Conservation (phyloP, 176 grass and related monocot species). For the Avena eriantha region DNA sequence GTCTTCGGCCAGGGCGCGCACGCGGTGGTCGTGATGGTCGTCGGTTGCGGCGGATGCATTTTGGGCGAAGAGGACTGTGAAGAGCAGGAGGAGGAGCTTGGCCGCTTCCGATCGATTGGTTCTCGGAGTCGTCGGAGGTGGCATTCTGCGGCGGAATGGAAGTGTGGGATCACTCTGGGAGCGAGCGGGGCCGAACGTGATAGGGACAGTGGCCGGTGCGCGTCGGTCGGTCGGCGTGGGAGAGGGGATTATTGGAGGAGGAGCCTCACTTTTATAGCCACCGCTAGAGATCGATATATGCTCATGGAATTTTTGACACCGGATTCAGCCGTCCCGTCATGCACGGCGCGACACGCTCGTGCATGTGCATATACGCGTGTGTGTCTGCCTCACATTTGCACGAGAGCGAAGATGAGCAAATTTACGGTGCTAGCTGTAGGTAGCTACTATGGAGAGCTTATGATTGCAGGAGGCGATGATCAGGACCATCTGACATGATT, state of each 20-base stretch:
- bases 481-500: not conserved
- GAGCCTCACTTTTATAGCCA: slow-evolving; percentile 1
- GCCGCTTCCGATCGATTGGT: not conserved
- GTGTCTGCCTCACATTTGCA: not conserved
- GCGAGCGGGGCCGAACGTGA: slow-evolving; percentile 34
- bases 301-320: not conserved
- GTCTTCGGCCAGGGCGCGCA: not conserved
- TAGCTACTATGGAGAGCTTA: not conserved
- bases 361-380: not conserved
- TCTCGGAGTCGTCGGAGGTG: slow-evolving; percentile 17
- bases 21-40: not conserved
- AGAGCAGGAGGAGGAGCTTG: slow-evolving; percentile 40
- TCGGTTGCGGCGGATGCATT: slow-evolving; percentile 7
- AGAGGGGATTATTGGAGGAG: not conserved
- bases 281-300: not conserved
- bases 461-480: not conserved
- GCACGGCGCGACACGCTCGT: not conserved
- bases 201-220: slow-evolving; percentile 33
- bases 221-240: not conserved
- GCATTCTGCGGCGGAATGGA: slow-evolving; percentile 44
- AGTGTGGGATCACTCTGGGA: not conserved
- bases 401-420: not conserved
- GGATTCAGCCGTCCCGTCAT: not conserved
- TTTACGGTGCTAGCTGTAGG: not conserved
- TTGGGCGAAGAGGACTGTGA: slow-evolving; percentile 32